These are phyloP conservation scores for Asclepias syriaca DNA, from an alignment of 257 asterid species.

Conservation along the genomic window DNA sequence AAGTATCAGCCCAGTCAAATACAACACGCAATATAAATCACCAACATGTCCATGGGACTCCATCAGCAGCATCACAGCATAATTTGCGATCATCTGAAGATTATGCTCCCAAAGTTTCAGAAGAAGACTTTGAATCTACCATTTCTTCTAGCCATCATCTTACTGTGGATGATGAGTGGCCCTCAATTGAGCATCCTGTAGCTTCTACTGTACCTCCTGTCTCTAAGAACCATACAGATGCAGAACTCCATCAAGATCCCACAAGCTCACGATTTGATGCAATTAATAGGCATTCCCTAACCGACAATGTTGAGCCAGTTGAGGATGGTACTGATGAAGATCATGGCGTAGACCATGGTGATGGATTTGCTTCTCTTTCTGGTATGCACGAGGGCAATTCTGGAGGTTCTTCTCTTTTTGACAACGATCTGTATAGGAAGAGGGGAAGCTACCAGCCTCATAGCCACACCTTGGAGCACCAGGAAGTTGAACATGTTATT, in stretches of 20 bases:
- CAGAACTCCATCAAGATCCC: constrained; percentile 44
- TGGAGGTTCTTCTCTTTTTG: constrained; percentile 45
- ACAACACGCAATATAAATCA: constrained; percentile 36
- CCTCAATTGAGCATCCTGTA: constrained; percentile 54
- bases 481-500: constrained; percentile 49
- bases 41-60: constrained; percentile 36
- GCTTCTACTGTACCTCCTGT: constrained; percentile 26
- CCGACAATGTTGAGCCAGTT: constrained; percentile 41
- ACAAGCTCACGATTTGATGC: constrained; percentile 32
- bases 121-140: constrained; percentile 29
- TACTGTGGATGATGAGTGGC: constrained; percentile 63
- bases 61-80: constrained; percentile 26
- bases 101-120: constrained; percentile 28
- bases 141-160: constrained; percentile 37
- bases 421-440: constrained; percentile 33
- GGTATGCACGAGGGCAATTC: constrained; percentile 48
- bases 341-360: constrained; percentile 36
- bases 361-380: constrained; percentile 38
- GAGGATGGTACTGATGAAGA: constrained; percentile 38
- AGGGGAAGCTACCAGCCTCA: constrained; percentile 42
- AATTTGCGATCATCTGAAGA: constrained; percentile 33
- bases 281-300: constrained; percentile 30
- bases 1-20: constrained; percentile 30
- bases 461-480: constrained; percentile 35
- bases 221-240: constrained; percentile 39